phyloP scores from a whole-genome alignment of 2,329 filamentous ascomycete species.

The Graphium sp. region DNA sequence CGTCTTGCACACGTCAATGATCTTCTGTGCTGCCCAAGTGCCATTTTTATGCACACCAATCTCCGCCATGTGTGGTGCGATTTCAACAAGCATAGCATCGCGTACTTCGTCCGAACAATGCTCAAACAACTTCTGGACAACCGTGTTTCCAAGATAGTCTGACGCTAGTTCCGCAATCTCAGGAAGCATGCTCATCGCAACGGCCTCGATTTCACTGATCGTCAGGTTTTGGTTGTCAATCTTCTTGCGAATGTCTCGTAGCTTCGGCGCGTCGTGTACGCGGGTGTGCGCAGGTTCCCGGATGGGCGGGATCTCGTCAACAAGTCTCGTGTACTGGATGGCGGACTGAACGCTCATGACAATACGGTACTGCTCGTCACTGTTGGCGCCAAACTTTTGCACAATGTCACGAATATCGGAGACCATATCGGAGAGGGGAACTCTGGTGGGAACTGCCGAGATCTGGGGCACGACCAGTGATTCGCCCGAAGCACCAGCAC shows the following conservation, averaged over 20 bases:
- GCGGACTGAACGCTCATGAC: slow-evolving; percentile 58
- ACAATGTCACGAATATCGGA: slow-evolving; percentile 75
- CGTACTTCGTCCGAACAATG: slow-evolving; percentile 83
- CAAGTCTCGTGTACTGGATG: slow-evolving; percentile 55
- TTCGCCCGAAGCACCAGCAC: slow-evolving; percentile 16
- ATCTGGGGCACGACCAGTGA: slow-evolving; percentile 23
- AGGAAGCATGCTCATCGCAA: slow-evolving; percentile 84
- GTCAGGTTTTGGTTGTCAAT: slow-evolving; percentile 91
- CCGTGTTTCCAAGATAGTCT: slow-evolving; percentile 94
- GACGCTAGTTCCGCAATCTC: slow-evolving; percentile 91
- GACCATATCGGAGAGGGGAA: slow-evolving; percentile 62
- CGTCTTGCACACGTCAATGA: slow-evolving; percentile 89
- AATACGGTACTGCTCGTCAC: slow-evolving; percentile 62
- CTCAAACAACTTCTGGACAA: slow-evolving; percentile 98
- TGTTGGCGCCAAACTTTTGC: slow-evolving; percentile 68
- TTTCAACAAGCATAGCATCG: slow-evolving; percentile 77
- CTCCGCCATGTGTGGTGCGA: slow-evolving; percentile 82
- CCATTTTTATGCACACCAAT: slow-evolving; percentile 99
- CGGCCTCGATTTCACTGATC: slow-evolving; percentile 76
- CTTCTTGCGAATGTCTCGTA: slow-evolving; percentile 89
- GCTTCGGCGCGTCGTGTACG: slow-evolving; percentile 82
- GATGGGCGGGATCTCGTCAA: slow-evolving; percentile 76
- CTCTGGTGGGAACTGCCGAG: slow-evolving; percentile 56
- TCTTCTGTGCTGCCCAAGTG: slow-evolving; percentile 98
- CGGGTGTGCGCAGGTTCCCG: slow-evolving; percentile 78